Conservation (phyloP, 1,284 basidiomycete species). For the Pterulicium gracile region DNA sequence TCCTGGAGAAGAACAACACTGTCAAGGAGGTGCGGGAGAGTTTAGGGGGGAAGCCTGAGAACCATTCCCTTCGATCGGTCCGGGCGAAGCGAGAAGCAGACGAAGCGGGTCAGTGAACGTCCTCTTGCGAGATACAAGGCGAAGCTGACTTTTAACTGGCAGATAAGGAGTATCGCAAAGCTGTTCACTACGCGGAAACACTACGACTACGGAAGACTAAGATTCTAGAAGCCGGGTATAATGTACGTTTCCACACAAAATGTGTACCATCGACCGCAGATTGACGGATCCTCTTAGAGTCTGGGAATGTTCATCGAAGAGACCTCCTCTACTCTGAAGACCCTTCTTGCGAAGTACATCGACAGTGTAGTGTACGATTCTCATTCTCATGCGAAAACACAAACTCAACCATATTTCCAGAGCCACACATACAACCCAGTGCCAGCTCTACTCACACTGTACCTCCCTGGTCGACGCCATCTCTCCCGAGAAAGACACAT, state of each 20-base stretch:
- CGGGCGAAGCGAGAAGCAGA: slow-evolving; percentile 85
- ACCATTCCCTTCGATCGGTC: slow-evolving; percentile 58
- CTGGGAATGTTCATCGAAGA: slow-evolving; percentile 75
- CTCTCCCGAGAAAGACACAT: slow-evolving; percentile 59
- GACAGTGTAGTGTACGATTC: slow-evolving; percentile 62
- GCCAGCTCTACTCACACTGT: slow-evolving; percentile 51
- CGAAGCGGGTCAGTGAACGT: slow-evolving; percentile 60
- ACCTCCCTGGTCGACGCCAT: slow-evolving; percentile 51
- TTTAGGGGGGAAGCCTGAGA: slow-evolving; percentile 44
- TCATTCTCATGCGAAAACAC: slow-evolving; percentile 3
- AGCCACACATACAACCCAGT: slow-evolving; percentile 59
- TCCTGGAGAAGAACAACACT: slow-evolving; percentile 60
- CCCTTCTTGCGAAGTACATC: slow-evolving; percentile 58
- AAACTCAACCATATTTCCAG: slow-evolving; percentile 23
- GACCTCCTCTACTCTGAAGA: slow-evolving; percentile 54
- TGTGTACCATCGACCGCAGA: slow-evolving; percentile 4
- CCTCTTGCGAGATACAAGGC: too few species aligned
- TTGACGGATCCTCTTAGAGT: slow-evolving; percentile 36
- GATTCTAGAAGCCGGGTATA: slow-evolving; percentile 75
- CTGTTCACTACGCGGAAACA: slow-evolving; percentile 91
- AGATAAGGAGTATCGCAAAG: slow-evolving; percentile 91
- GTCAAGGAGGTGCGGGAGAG: slow-evolving; percentile 35
- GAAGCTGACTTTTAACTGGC: slow-evolving; percentile 10
- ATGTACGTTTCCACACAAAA: slow-evolving; percentile 27
- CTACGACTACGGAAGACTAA: slow-evolving; percentile 75